A percentile compares a stretch with the other conserved stretches of the same genome.
Evolutionary conservation across 2,329 filamentous ascomycete genomes (phyloP).

Genomic region (Fusarium torulosum): DNA sequence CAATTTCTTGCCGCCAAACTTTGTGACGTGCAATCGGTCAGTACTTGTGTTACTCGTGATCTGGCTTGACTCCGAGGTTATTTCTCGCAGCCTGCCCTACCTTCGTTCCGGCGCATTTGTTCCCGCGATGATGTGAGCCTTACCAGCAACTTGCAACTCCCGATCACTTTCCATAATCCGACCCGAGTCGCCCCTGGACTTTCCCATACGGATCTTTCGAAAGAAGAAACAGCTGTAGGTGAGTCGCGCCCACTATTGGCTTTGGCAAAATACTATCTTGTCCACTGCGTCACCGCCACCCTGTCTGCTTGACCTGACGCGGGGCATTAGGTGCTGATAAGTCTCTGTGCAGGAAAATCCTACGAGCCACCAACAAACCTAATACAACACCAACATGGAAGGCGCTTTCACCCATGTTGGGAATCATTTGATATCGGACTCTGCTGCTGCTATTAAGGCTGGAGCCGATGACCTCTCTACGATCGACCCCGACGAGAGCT

Average conservation of each 20-base stretch:
- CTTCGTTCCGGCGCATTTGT: constrained; percentile 41
- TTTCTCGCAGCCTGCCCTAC: constrained; percentile 30
- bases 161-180: constrained; percentile 49
- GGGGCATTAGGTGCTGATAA: constrained; percentile 41
- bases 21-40: constrained; percentile 23
- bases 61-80: constrained; percentile 15
- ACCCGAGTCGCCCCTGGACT: constrained; percentile 45
- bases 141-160: constrained; percentile 49
- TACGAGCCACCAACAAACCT: constrained; percentile 43
- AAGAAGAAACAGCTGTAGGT: constrained; percentile 48
- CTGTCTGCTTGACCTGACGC: constrained; percentile 34
- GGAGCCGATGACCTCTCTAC: constrained; percentile 80
- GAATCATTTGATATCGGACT: constrained; percentile 88
- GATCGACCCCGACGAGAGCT: constrained; percentile 82
- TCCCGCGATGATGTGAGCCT: constrained; percentile 57
- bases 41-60: constrained; percentile 10
- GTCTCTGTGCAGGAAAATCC: constrained; percentile 45
- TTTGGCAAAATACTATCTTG: constrained; percentile 1
- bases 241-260: constrained; percentile 38
- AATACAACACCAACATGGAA: constrained; percentile 71
- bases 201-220: constrained; percentile 40
- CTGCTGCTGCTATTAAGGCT: constrained; percentile 88
- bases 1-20: constrained; percentile 39
- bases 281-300: constrained; percentile 37
- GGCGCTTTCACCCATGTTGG: constrained; percentile 89